Evolutionary conservation across 2,329 filamentous ascomycete species (phyloP).

Genomic region (Botrytis porri): DNA sequence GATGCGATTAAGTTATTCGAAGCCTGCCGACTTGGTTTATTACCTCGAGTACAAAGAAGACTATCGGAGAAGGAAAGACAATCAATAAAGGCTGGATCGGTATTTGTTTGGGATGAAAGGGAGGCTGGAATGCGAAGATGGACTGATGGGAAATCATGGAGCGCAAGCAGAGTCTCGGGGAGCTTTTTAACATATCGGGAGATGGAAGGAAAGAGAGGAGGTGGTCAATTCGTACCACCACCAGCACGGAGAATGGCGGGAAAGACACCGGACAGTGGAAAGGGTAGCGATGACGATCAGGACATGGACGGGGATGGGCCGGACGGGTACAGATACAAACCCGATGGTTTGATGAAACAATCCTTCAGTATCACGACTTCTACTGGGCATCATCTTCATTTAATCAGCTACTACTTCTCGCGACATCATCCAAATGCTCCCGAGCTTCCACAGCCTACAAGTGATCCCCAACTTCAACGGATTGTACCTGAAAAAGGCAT

Average conservation of each 20-base stretch:
- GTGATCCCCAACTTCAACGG: slow-evolving; percentile 73
- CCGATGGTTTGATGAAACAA: slow-evolving; percentile 97
- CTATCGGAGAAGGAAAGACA: slow-evolving; percentile 98
- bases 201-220: slow-evolving; percentile 97
- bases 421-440: slow-evolving; percentile 70
- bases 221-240: slow-evolving; percentile 62
- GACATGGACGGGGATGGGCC: slow-evolving; percentile 68
- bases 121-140: slow-evolving; percentile 97
- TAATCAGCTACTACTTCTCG: slow-evolving; percentile 90
- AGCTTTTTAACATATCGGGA: slow-evolving; percentile 97
- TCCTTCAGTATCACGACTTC: slow-evolving; percentile 98
- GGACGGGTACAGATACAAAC: slow-evolving; percentile 92
- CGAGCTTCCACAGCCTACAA: slow-evolving; percentile 76
- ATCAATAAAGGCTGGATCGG: slow-evolving; percentile 91
- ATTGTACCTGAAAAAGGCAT: slow-evolving; percentile 89
- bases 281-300: slow-evolving; percentile 79
- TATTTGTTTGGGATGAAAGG: slow-evolving; percentile 99
- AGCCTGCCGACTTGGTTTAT: slow-evolving; percentile 82
- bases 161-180: slow-evolving; percentile 91
- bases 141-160: slow-evolving; percentile 99
- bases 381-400: slow-evolving; percentile 83
- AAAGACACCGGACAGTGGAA: slow-evolving; percentile 80
- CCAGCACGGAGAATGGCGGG: slow-evolving; percentile 55
- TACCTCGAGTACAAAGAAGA: slow-evolving; percentile 88
- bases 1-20: slow-evolving; percentile 99